Percentiles rank a stretch among this genome's conserved stretches.
phyloP scores from a whole-genome alignment of 2,329 filamentous ascomycete genomes.

The Mycogone perniciosa region DNA sequence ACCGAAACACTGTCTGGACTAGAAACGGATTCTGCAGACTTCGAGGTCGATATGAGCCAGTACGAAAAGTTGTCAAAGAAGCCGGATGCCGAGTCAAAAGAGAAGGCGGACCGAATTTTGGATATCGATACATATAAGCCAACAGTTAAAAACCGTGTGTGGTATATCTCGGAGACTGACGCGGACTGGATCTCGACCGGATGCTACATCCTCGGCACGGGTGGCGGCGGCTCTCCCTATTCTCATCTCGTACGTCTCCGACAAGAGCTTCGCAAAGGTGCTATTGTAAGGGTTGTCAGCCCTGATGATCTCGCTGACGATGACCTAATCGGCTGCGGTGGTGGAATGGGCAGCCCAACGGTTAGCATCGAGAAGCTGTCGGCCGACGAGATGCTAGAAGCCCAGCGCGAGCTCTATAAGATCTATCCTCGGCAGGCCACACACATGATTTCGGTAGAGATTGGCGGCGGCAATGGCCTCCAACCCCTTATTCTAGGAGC shows the following conservation, averaged over 20 bases:
- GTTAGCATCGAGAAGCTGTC: constrained; percentile 55
- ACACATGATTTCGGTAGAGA: constrained; percentile 57
- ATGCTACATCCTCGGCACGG: constrained; percentile 56
- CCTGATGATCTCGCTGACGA: constrained; percentile 44
- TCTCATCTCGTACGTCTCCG: constrained; percentile 44
- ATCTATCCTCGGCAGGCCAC: constrained; percentile 41
- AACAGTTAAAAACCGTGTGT: constrained; percentile 42
- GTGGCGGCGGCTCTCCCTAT: constrained; percentile 53
- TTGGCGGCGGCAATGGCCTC: constrained; percentile 61
- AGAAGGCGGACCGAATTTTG: constrained; percentile 18
- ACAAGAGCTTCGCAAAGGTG: constrained; percentile 44
- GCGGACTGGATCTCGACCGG: constrained; percentile 51
- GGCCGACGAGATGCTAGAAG: constrained; percentile 48
- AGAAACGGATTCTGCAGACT: constrained; percentile 3
- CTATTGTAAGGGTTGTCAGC: constrained; percentile 45
- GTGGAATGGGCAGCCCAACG: constrained; percentile 53
- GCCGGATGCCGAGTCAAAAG: not conserved
- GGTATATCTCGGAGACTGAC: constrained; percentile 54
- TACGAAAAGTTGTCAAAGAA: constrained; percentile 16
- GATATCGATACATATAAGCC: constrained; percentile 42
- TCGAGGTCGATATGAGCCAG: constrained; percentile 15
- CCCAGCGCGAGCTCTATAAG: constrained; percentile 47
- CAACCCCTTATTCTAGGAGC: constrained; percentile 52
- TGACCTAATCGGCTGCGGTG: constrained; percentile 48
- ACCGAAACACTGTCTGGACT: constrained; percentile 1